Evolutionary conservation across 768 basidiomycete genomes (phyloP), one percentile per base, ranked within the genome.

Genomic region (Trametes meyenii): DNA sequence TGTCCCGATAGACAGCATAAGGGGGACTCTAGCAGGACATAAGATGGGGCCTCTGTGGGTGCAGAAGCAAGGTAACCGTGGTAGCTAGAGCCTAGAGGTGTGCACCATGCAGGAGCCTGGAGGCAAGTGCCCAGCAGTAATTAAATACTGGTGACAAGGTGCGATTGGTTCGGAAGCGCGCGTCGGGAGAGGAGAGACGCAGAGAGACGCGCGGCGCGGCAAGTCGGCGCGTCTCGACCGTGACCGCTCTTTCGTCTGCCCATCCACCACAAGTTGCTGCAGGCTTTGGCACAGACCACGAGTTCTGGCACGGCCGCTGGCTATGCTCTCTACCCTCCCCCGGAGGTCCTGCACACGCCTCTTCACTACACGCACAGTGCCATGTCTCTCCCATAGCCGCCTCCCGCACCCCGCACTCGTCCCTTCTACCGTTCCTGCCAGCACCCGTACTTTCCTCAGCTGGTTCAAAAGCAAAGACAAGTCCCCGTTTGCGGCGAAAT

Each of bases 381-480:
- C 35, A 64, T 69, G 67, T 61, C 62, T 61, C 38, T 24, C 55
- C 10, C 50, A 50, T 53, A 53, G 55, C 59, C 55, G 48, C 42
- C 48, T 24, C 29, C 55, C 36, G 14, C 33, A 42, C n/a, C 46
- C n/a, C 49, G 38, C 19, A n/a, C 61, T 19, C 46, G 36, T 24
- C 1, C 33, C n/a, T 23, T 43, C 60, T 2, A 55, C 24, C 17
- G 21, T 11, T 19, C 50, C 55, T 16, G 45, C 63, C 33, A 65
- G 69, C 40, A 48, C 67, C 13, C 66, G 71, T 17, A 60, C 69
- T 12, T 55, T 72, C 52, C 63, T 72, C 42, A 68, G 68, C 50
- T 72, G 69, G 69, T 69, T 72, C 62, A 70, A 69, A 50, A 51
- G 43, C 24, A 67, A 69, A n/a, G 36, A 58, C 39, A 50, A 50